Conservation (phyloP, 371 early-diverging fungal genomes). For the Mucor lusitanicus region DNA sequence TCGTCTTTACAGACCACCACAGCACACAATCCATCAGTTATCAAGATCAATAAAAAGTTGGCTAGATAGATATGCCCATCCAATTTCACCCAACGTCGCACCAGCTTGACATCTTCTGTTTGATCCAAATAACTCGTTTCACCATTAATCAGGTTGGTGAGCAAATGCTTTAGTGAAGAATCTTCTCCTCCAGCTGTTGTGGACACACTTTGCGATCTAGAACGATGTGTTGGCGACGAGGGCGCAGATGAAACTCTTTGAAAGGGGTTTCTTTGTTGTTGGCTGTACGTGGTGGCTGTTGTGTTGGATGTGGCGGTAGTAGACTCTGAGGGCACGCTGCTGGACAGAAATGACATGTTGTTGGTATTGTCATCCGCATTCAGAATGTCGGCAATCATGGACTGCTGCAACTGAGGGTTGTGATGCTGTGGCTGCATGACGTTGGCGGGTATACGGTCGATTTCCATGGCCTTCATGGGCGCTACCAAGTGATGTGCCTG, state of each 20-base stretch:
- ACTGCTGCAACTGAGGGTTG: not conserved
- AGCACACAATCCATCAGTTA: slow-evolving; percentile 28
- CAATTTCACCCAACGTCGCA: slow-evolving; percentile 33
- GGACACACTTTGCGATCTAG: slow-evolving; percentile 29
- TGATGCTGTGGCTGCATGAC: slow-evolving; percentile 7
- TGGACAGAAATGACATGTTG: slow-evolving; percentile 20
- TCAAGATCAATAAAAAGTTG: slow-evolving; percentile 22
- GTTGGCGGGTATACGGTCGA: slow-evolving; percentile 17
- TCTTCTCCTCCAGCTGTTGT: slow-evolving; percentile 16
- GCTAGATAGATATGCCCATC: slow-evolving; percentile 24
- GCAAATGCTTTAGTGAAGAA: slow-evolving; percentile 20
- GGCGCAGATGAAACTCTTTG: slow-evolving; percentile 25
- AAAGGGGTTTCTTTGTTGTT: not conserved
- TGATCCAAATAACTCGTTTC: slow-evolving; percentile 26
- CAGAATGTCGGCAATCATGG: slow-evolving; percentile 15
- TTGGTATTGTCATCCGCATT: slow-evolving; percentile 5
- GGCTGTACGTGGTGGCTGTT: not conserved
- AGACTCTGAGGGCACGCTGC: slow-evolving; percentile 37
- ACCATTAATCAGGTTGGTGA: slow-evolving; percentile 30
- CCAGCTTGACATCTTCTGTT: slow-evolving; percentile 33
- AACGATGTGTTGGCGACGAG: slow-evolving; percentile 32
- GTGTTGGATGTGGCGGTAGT: slow-evolving; percentile 3
- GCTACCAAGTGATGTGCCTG: slow-evolving; percentile 4
- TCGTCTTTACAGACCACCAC: slow-evolving; percentile 35
- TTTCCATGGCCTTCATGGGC: not conserved